These are phyloP conservation scores for Tremellales sp. DNA, from an alignment of 1,284 basidiomycete species.

Conservation along the genomic window DNA sequence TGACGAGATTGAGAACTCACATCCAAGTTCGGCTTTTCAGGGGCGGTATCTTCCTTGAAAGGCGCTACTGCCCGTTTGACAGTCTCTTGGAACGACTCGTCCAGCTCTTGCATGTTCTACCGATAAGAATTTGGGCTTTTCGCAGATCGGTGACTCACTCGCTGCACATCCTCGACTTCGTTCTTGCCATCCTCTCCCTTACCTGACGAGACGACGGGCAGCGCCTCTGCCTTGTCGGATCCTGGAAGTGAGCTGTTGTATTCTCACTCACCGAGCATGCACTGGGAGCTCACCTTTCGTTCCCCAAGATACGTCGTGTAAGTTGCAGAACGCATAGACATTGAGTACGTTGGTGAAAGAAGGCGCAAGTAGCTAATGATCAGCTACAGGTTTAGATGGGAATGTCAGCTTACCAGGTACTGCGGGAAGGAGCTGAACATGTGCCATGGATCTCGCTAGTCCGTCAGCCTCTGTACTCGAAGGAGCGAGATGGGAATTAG, in stretches of 20 bases:
- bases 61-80: conserved; percentile 88
- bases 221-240: conserved; percentile 87
- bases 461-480: conserved; percentile 4
- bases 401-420: conserved; percentile 56
- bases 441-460: conserved; percentile 93
- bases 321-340: conserved; percentile 92
- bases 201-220: conserved; percentile 84
- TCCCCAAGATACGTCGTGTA: conserved; percentile 67
- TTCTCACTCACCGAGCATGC: conserved; percentile 66
- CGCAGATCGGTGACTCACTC: conserved; percentile 49
- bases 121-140: not conserved
- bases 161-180: conserved; percentile 73
- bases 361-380: conserved; percentile 63
- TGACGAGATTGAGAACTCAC: conserved; percentile 30
- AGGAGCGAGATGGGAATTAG: conserved; percentile 10
- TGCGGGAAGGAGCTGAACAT: conserved; percentile 96
- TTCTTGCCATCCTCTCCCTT: conserved; percentile 69
- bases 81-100: conserved; percentile 88
- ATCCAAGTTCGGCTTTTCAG: conserved; percentile 82
- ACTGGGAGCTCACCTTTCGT: conserved; percentile 11
- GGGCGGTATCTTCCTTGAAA: conserved; percentile 59
- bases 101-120: conserved; percentile 72
- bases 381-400: not conserved
- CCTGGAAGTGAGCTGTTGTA: conserved; percentile 65
- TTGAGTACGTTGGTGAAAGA: conserved; percentile 93